Base-by-base conservation (phyloP, 2,329 filamentous ascomycete species). In the Ascosphaera aggregata region DNA sequence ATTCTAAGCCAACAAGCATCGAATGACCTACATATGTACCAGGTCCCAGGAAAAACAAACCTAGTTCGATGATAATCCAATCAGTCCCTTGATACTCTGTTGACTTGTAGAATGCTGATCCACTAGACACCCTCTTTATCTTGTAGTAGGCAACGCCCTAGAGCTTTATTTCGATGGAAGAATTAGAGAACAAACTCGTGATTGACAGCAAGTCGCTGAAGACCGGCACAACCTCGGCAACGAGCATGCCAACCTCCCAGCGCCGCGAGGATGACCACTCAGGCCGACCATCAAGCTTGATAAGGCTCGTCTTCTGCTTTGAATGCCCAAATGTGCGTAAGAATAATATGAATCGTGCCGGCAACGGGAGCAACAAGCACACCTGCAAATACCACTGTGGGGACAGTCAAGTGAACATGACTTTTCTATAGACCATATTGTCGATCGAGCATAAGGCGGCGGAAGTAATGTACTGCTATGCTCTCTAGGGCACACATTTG, bases 331-430 rank as follows among this genome's bases (percentile, higher is more conserved):
- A 93, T 15, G 89, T 53, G 45, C 81, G 79, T 69, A 93, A 91
- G 62, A 93, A n/a, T n/a, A n/a, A 92, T 50, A 94, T 63, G 60
- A 94, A 93, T 20, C 85, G 77, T 1, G 80, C 78, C n/a, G 3
- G 81, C 85, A 1, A 94, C 81, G 0, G 80, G 89, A 11, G 85
- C 84, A 53, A 94, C 94, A 15, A 94, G 59, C 0, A 91, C 81
- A 5, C 85, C 85, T 3, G 94, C 60, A 62, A 94, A 94, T 51
- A 94, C 82, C 46, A 94, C 67, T 0, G 85, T 94, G 0, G 85
- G 85, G 22, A 94, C 78, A 84, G 93, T 93, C 62, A 94, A 92
- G 78, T 84, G 58, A 92, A 94, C 0, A 80, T 71, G 2, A 89
- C 67, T 62, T 93, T 93, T 61, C 89, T 84, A 61, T 76, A 89